phyloP scores from a whole-genome alignment of 2,329 filamentous ascomycete genomes.

The Chaetoscypha palmicola region DNA sequence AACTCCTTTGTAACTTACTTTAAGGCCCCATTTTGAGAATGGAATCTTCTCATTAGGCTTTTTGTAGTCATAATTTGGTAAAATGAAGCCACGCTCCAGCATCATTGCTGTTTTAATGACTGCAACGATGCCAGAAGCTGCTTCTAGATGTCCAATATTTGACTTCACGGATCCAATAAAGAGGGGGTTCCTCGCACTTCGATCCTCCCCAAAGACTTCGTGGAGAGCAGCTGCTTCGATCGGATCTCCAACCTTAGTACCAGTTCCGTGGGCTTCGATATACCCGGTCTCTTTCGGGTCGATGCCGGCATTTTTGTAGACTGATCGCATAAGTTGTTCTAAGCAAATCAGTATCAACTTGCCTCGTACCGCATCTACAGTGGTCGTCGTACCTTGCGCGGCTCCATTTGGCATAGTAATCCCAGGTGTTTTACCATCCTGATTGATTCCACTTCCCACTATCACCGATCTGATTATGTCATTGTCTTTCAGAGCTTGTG shows the following conservation, averaged over 20 bases:
- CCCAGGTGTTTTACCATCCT: slow-evolving; percentile 51
- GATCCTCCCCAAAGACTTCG: slow-evolving; percentile 23
- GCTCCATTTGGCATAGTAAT: slow-evolving; percentile 46
- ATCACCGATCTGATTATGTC: slow-evolving; percentile 52
- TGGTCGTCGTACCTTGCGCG: slow-evolving; percentile 36
- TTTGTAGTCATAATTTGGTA: slow-evolving; percentile 30
- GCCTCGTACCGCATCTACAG: too few species aligned
- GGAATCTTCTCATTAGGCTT: slow-evolving; percentile 35
- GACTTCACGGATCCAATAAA: slow-evolving; percentile 25
- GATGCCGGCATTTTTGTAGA: slow-evolving; percentile 13
- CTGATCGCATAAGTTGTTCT: slow-evolving; percentile 25
- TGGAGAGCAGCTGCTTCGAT: slow-evolving; percentile 23
- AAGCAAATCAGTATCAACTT: too few species aligned
- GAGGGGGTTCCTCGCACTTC: slow-evolving; percentile 19
- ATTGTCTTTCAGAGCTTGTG: slow-evolving; percentile 49
- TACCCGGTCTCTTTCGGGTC: slow-evolving; percentile 16
- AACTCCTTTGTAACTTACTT: too few species aligned
- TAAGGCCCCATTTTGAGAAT: slow-evolving; percentile 33
- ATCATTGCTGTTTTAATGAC: slow-evolving; percentile 28
- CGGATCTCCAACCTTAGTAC: slow-evolving; percentile 18
- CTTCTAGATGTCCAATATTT: slow-evolving; percentile 27
- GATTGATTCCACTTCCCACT: slow-evolving; percentile 45
- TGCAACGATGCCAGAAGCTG: slow-evolving; percentile 23
- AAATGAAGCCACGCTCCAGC: slow-evolving; percentile 27
- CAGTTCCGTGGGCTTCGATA: slow-evolving; percentile 19